Evolutionary conservation across 2,329 filamentous ascomycete genomes (phyloP).

Genomic region (Trematosphaeria pertusa): DNA sequence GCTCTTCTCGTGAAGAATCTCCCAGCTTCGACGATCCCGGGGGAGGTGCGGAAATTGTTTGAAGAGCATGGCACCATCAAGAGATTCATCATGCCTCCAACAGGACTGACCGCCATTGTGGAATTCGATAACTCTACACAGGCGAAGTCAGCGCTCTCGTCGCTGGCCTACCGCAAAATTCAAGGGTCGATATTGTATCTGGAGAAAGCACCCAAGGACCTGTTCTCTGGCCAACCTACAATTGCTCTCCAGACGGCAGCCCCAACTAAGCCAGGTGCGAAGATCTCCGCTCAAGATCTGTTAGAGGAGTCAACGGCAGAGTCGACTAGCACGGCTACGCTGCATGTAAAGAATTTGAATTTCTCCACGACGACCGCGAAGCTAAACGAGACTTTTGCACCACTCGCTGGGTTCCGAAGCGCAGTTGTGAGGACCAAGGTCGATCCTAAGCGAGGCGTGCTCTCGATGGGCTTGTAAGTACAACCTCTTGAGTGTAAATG

Average conservation of each 20-base stretch:
- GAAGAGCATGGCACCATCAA: conserved; percentile 84
- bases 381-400: conserved; percentile 77
- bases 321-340: conserved; percentile 72
- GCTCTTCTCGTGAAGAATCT: conserved; percentile 96
- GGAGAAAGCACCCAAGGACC: conserved; percentile 86
- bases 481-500: no score
- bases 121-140: conserved; percentile 82
- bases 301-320: conserved; percentile 65
- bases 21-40: conserved; percentile 77
- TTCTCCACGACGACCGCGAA: conserved; percentile 83
- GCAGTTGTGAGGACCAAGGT: conserved; percentile 92
- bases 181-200: conserved; percentile 91
- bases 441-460: conserved; percentile 87
- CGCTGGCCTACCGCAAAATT: conserved; percentile 86
- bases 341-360: conserved; percentile 94
- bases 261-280: conserved; percentile 48
- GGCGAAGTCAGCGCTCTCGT: conserved; percentile 82
- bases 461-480: conserved; percentile 87
- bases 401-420: conserved; percentile 86
- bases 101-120: conserved; percentile 91
- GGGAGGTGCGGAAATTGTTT: conserved; percentile 81
- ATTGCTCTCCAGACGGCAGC: conserved; percentile 44
- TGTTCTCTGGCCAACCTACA: conserved; percentile 63
- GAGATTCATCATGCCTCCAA: conserved; percentile 88
- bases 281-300: conserved; percentile 72